Conservation (phyloP, 2,329 filamentous ascomycete species). For the Fusarium sp. region DNA sequence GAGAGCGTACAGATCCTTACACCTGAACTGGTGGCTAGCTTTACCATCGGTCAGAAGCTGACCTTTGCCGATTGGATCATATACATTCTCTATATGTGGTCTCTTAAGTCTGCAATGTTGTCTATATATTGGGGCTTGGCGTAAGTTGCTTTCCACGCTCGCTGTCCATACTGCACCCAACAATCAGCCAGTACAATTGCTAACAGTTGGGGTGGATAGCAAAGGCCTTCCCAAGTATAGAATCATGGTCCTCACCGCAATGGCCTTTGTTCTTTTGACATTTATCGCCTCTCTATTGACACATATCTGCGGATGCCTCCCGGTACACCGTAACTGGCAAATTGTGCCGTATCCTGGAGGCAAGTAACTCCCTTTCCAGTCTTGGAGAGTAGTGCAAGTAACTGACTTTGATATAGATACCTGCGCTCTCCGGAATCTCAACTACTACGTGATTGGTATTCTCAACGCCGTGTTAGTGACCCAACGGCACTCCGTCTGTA, state of each 20-base stretch:
- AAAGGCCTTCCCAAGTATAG: conserved; percentile 8
- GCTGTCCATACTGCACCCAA: no score
- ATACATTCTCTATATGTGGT: conserved; percentile 10
- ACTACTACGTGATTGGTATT: conserved; percentile 12
- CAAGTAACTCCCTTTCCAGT: background rate
- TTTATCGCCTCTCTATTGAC: background rate
- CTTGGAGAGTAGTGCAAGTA: background rate
- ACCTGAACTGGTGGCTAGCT: background rate
- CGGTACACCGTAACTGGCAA: background rate
- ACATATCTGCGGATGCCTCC: conserved; percentile 1
- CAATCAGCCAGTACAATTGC: no score
- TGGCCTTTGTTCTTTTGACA: background rate
- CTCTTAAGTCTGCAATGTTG: conserved; percentile 6
- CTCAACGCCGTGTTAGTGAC: background rate
- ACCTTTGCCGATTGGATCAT: conserved; percentile 11
- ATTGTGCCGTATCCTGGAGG: conserved; percentile 14
- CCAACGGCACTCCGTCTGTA: no score
- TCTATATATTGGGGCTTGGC: conserved; percentile 3
- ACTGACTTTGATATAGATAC: background rate
- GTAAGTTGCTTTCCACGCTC: no score
- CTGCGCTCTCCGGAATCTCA: conserved; percentile 10
- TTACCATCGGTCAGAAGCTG: conserved; percentile 12
- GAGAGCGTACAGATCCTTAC: conserved; percentile 12
- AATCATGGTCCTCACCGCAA: background rate
- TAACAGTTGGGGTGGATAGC: no score